Evolutionary conservation across 768 basidiomycete species (phyloP), one percentile per base, ranked within the genome.

Genomic region (Suillus tomentosus): DNA sequence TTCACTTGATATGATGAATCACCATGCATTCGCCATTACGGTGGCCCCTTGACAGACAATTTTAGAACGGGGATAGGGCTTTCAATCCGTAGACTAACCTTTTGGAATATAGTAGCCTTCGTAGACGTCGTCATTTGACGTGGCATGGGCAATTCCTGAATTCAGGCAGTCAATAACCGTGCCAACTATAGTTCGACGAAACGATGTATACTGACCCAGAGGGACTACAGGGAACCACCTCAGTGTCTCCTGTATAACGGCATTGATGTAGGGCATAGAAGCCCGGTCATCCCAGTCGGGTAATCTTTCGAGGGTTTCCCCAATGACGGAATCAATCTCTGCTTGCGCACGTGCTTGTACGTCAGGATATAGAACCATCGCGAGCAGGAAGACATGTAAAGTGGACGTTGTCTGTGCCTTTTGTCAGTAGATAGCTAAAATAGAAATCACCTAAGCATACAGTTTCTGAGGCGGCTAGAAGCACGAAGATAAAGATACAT

Each of bases 51-150:
- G 24, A 40, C 3, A 53, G 7, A 58, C 1, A 19, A 19, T 8
- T 6, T 42, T 58, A 31, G 27, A 42, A 40, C 24, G 40, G 40
- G 7, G 6, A 57, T 40, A 57, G 14, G 19, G 6, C 7, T 31
- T 13, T 40, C 11, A 7, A 40, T 19, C 10, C 3, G 4, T 42
- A 24, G 6, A 42, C 57, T 3, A 0, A 58, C 57, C 57, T 66
- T 79, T 78, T 11, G 87, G 85, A 50, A 88, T 87, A 7, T 82
- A 66, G 62, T 82, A 82, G 24, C 80, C 78, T 54, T 77, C 72
- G 64, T 82, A 82, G 17, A 77, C 62, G 58, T 81, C 82, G 61
- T 81, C 79, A 42, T 77, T 68, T 2, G 79, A 78, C 4, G 70
- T 65, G 17, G 69, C 65, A 57, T 78, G 79, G 7, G 75, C 73